A percentile compares a stretch with the other conserved stretches of the same genome.
These are phyloP conservation scores for Sporobolomyces pararoseus DNA, from an alignment of 768 basidiomycete species.

Conservation along the genomic window DNA sequence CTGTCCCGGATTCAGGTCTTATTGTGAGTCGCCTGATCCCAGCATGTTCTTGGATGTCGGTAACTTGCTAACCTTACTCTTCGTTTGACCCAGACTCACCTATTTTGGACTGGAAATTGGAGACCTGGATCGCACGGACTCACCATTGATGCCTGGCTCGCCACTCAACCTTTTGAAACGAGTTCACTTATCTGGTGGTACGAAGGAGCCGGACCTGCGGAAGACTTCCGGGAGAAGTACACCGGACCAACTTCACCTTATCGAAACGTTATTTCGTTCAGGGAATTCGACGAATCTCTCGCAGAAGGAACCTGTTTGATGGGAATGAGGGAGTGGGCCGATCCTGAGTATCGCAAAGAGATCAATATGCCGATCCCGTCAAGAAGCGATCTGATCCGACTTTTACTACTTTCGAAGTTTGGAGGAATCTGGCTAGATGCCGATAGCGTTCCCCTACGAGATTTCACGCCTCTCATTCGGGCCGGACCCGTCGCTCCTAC, in stretches of 20 bases:
- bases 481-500: conserved; percentile 16
- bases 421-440: conserved; percentile 32
- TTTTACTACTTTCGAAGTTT: conserved; percentile 8
- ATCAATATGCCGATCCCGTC: conserved; percentile 11
- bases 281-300: conserved; percentile 1
- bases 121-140: background rate
- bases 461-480: conserved; percentile 22
- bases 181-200: conserved; percentile 25
- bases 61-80: too few species aligned
- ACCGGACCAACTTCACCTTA: background rate
- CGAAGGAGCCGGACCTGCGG: background rate
- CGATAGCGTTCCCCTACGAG: conserved; percentile 5
- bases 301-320: conserved; percentile 17
- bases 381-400: conserved; percentile 8
- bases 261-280: conserved; percentile 8
- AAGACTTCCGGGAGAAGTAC: conserved; percentile 1
- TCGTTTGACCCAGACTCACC: conserved; percentile 3
- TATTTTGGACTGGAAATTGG: conserved; percentile 18
- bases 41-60: too few species aligned
- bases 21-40: background rate
- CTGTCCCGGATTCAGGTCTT: conserved; percentile 3
- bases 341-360: background rate
- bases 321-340: conserved; percentile 16
- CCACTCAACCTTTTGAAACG: conserved; percentile 18
- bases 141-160: conserved; percentile 24